Evolutionary conservation across 2,329 filamentous ascomycete genomes (phyloP).

Genomic region (Microsporum canis): DNA sequence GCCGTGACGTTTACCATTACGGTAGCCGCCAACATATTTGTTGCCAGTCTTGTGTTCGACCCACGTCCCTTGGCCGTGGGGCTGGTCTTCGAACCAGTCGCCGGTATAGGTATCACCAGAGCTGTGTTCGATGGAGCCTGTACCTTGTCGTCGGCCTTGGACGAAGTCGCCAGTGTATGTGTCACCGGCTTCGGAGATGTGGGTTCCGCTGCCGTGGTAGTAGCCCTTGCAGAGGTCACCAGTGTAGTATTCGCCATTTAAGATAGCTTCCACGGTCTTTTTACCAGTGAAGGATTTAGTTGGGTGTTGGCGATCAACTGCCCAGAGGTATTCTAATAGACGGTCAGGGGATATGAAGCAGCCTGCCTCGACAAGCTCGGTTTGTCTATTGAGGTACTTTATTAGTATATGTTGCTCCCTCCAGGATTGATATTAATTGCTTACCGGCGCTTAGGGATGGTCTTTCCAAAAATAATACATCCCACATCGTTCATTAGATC

Average conservation of each 20-base stretch:
- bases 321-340: slow-evolving; percentile 36
- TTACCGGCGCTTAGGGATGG: slow-evolving; percentile 1
- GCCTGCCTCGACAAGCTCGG: slow-evolving; percentile 24
- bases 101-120: slow-evolving; percentile 41
- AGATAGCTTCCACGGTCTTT: slow-evolving; percentile 42
- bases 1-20: slow-evolving; percentile 49
- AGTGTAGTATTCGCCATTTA: slow-evolving; percentile 46
- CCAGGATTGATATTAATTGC: neutral
- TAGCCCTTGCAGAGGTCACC: slow-evolving; percentile 41
- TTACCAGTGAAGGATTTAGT: slow-evolving; percentile 34
- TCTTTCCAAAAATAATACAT: neutral
- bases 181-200: slow-evolving; percentile 44
- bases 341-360: slow-evolving; percentile 29
- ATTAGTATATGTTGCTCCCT: neutral
- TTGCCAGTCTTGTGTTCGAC: slow-evolving; percentile 48
- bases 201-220: slow-evolving; percentile 45
- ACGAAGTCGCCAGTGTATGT: slow-evolving; percentile 47
- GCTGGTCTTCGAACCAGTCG: slow-evolving; percentile 36
- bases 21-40: slow-evolving; percentile 50
- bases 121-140: slow-evolving; percentile 47
- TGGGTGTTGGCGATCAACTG: slow-evolving; percentile 36
- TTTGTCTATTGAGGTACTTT: slow-evolving; percentile 18
- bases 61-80: slow-evolving; percentile 47
- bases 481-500: slow-evolving; percentile 16
- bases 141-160: slow-evolving; percentile 43